phyloP scores from a whole-genome alignment of 176 grass and related monocot genomes.

The Neostapfia colusana region DNA sequence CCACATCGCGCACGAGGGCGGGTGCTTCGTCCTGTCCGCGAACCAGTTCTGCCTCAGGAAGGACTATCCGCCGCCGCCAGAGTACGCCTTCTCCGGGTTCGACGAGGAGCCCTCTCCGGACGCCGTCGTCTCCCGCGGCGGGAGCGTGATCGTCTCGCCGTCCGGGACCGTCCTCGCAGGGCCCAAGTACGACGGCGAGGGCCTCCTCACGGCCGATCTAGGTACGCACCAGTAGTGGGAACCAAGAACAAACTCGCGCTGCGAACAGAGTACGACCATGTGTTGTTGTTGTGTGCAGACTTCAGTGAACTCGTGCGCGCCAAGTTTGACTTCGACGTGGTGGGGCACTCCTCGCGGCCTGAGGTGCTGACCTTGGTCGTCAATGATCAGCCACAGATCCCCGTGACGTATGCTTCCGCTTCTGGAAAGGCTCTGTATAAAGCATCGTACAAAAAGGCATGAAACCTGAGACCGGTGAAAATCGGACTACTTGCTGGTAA shows the following conservation, averaged over 20 bases:
- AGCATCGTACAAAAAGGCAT: too few species aligned
- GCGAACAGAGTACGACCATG: too few species aligned
- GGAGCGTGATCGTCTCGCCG: constrained; percentile 12
- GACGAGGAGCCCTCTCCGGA: not conserved
- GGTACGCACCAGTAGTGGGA: not conserved
- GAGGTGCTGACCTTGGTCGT: not conserved
- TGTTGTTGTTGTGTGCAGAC: not conserved
- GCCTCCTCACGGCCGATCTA: not conserved
- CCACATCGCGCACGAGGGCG: constrained; percentile 58
- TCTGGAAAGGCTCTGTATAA: too few species aligned
- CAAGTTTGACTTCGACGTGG: constrained; percentile 12
- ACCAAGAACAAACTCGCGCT: not conserved
- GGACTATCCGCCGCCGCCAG: constrained; percentile 59
- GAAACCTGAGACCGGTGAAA: too few species aligned
- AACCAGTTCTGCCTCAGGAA: constrained; percentile 59
- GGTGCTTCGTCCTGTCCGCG: constrained; percentile 57
- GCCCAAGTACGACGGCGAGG: constrained; percentile 2
- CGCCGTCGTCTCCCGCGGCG: not conserved
- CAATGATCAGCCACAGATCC: constrained; percentile 13
- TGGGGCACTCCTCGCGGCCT: constrained; percentile 11
- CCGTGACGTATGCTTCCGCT: not conserved
- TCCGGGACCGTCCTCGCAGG: not conserved
- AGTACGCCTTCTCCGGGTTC: constrained; percentile 41
- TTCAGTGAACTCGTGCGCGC: not conserved
- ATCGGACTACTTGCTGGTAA: too few species aligned